Base-by-base conservation (phyloP, 176 grass and related monocot genomes). In the Thalia dealbata region DNA sequence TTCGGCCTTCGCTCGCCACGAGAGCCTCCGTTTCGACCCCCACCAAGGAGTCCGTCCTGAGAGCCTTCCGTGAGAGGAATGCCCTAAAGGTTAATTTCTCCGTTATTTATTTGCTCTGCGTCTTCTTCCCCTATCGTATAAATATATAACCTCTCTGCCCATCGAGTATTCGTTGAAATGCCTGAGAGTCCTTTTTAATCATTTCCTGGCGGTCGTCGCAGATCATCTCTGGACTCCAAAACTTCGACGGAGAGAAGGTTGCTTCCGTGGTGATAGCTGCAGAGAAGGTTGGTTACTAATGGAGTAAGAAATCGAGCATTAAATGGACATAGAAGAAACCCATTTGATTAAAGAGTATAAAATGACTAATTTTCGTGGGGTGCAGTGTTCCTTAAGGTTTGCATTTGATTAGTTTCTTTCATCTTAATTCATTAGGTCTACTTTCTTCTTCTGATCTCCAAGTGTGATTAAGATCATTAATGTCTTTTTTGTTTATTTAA, bases 161-260 rank as follows among this genome's bases (percentile, higher is more conserved):
- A 71, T 41, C 5, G 14, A 59, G 41, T 13, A 63, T 3, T 30
- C 26, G 65, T 43, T 18, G 19, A 54, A 8, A 61, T 79, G 32
- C 13, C 30, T 52, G 15, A 30, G 8, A 12, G 62, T 27, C n/a
- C n/a, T n/a, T n/a, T n/a, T n/a, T n/a, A n/a, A n/a, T n/a, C n/a
- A n/a, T 28, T 89, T 50, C 18, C 22, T 50, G 45, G 56, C 25
- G 15, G 43, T 62, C 52, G 73, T 73, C 73, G 80, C 78, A 97
- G 93, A 92, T 97, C 52, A 97, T 97, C 30, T 92, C 93, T 3
- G 89, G 89, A 54, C 89, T 97, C 28, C 86, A 85, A 28, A 97
- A 97, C 41, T 92, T 90, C 18, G 87, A 97, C 82, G 82, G 79
- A 80, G 65, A 59, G 50, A 92, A 52, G 64, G 93, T 97, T 76